Conservation (phyloP, 352 stramenopile genomes). For the Phytophthora pluvialis region DNA sequence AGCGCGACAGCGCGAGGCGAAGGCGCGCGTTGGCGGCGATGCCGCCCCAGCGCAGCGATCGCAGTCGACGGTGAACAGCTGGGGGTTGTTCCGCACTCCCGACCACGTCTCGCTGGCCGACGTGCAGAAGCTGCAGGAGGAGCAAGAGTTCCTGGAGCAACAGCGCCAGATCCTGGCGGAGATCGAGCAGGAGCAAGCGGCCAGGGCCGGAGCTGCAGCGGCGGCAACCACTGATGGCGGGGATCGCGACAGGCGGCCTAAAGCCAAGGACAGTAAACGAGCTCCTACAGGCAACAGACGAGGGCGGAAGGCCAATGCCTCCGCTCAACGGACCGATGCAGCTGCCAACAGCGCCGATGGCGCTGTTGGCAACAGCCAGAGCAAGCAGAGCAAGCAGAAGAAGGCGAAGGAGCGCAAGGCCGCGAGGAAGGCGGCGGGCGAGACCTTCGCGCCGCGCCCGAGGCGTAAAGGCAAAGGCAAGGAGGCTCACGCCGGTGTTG, state of each 20-base stretch:
- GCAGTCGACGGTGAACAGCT: constrained; percentile 72
- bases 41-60: constrained; percentile 32
- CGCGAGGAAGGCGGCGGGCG: constrained; percentile 34
- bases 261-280: constrained; percentile 22
- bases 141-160: constrained; percentile 70
- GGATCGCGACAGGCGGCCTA: constrained; percentile 5
- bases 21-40: constrained; percentile 42
- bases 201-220: constrained; percentile 24
- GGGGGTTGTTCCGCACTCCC: constrained; percentile 55
- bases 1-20: constrained; percentile 50
- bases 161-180: constrained; percentile 71
- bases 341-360: neutral
- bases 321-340: neutral
- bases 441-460: constrained; percentile 22
- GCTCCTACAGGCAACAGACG: constrained; percentile 7
- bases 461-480: neutral
- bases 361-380: constrained; percentile 15
- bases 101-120: constrained; percentile 65
- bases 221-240: neutral
- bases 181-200: constrained; percentile 53
- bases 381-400: constrained; percentile 42
- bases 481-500: neutral
- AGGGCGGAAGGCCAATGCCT: constrained; percentile 24
- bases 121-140: constrained; percentile 64
- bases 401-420: constrained; percentile 43